These are phyloP conservation scores for Sisymbrium altissimum DNA, from an alignment of 345 rosid species.

Conservation along the genomic window DNA sequence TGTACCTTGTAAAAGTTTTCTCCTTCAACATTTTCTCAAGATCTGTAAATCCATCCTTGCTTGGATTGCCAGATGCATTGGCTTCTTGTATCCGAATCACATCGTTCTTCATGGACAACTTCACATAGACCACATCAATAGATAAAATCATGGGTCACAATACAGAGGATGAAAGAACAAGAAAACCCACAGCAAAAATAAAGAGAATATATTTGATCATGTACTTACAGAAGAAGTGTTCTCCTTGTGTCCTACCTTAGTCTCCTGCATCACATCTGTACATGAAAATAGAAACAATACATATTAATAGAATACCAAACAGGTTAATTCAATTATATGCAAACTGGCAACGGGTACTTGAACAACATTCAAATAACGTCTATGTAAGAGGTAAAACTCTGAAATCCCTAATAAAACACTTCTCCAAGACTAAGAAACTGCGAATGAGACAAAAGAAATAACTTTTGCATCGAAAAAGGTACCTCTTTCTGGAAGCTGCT, in stretches of 20 bases:
- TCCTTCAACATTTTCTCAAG: slow-evolving; percentile 47
- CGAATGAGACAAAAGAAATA: background rate
- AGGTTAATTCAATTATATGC: background rate
- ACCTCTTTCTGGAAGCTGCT: slow-evolving; percentile 45
- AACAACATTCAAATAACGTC: slow-evolving; percentile 3
- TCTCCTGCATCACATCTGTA: slow-evolving; percentile 29
- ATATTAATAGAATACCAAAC: background rate
- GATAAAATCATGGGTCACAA: background rate
- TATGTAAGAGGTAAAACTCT: background rate
- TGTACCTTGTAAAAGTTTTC: slow-evolving; percentile 72
- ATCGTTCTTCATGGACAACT: slow-evolving; percentile 34
- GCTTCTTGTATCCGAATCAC: slow-evolving; percentile 31
- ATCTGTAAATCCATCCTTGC: slow-evolving; percentile 32
- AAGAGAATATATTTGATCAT: background rate
- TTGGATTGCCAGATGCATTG: slow-evolving; percentile 30
- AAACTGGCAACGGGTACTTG: background rate
- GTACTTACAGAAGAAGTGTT: slow-evolving; percentile 20
- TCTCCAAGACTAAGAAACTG: background rate
- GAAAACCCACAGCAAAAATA: background rate
- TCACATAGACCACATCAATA: slow-evolving; percentile 25
- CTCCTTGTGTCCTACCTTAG: slow-evolving; percentile 5
- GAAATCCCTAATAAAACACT: background rate
- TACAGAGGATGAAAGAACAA: background rate
- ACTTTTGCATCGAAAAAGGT: background rate
- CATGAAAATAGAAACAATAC: slow-evolving; percentile 11